Base-by-base conservation (phyloP, 192 early-diverging fungal species). In the Coemansia sp. region DNA sequence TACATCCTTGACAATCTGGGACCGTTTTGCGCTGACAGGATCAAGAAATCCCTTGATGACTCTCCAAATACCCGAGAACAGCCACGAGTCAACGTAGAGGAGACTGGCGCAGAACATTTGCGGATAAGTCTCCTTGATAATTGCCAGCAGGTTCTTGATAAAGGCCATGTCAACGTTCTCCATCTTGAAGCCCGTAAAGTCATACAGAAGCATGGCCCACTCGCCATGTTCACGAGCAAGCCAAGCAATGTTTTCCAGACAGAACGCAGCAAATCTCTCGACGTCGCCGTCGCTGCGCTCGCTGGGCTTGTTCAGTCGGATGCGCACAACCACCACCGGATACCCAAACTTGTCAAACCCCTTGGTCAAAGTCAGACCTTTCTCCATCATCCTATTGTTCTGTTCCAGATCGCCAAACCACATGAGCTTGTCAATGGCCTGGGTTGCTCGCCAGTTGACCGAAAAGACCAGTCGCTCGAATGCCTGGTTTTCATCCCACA, bases 61-160 rank as follows among this genome's bases (percentile, higher is more conserved):
- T 40, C 77, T 85, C 94, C 94, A 97, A 32, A 92, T 36, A 21
- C 90, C 91, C 43, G 86, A 82, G 62, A 97, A 97, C 56, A 95
- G 84, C 90, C 93, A 97, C 43, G 95, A 95, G 15, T 93, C 90
- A 59, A 89, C 88, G 60, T 91, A 89, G 32, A 95, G 77, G 41
- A 95, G 78, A n/a, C 85, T 88, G 0, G 78, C 71, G 26, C 86
- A 89, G 6, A 95, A 78, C 11, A 86, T 85, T 68, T 95, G 94
- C 11, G 95, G 95, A 64, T 96, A 96, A 61, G 91, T 90, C 41
- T 88, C 88, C 71, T 92, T 87, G 67, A 94, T 87, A 62, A 85
- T 87, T 9, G 76, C 84, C 21, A 95, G 70, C 18, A 97, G 78
- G 57, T 93, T 88, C 69, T 93, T 92, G 45, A 93, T 82, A 57